Percentiles rank a stretch among this genome's conserved stretches.
Evolutionary conservation across 2,329 filamentous ascomycete species (phyloP).

Genomic region (Periconia sp.): DNA sequence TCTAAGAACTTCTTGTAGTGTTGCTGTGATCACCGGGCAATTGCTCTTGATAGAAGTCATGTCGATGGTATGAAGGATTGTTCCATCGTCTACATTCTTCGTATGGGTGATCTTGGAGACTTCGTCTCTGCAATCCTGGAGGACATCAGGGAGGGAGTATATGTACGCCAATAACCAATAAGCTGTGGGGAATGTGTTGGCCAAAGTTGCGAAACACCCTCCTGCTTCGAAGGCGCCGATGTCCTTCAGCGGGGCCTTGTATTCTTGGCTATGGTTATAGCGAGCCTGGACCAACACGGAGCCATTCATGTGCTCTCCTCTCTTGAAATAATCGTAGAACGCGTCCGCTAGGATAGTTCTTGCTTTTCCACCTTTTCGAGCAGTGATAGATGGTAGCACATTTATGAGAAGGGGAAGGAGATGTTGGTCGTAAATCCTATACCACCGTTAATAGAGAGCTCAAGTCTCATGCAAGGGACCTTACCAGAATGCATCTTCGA

Average conservation of each 20-base stretch:
- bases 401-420: constrained; percentile 8
- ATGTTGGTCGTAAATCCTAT: neutral
- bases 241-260: constrained; percentile 40
- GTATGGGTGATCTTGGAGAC: constrained; percentile 1
- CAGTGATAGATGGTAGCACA: constrained; percentile 24
- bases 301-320: constrained; percentile 33
- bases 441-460: neutral
- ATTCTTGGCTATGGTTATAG: constrained; percentile 32
- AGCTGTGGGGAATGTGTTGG: constrained; percentile 43
- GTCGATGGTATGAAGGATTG: constrained; percentile 21
- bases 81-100: constrained; percentile 3
- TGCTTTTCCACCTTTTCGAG: constrained; percentile 30
- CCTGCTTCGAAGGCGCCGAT: constrained; percentile 48
- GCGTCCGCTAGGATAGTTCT: constrained; percentile 38
- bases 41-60: constrained; percentile 39
- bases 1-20: constrained; percentile 49
- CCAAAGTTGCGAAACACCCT: constrained; percentile 41
- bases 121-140: constrained; percentile 33
- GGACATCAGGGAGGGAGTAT: constrained; percentile 34
- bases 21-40: constrained; percentile 47
- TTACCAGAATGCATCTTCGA: constrained; percentile 43
- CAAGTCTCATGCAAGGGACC: neutral
- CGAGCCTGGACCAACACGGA: constrained; percentile 42
- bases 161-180: constrained; percentile 49
- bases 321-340: constrained; percentile 47